A percentile compares a stretch with the other conserved stretches of the same genome.
These are phyloP conservation scores for Betula pendula DNA, from an alignment of 306 rosid species.

Conservation along the genomic window DNA sequence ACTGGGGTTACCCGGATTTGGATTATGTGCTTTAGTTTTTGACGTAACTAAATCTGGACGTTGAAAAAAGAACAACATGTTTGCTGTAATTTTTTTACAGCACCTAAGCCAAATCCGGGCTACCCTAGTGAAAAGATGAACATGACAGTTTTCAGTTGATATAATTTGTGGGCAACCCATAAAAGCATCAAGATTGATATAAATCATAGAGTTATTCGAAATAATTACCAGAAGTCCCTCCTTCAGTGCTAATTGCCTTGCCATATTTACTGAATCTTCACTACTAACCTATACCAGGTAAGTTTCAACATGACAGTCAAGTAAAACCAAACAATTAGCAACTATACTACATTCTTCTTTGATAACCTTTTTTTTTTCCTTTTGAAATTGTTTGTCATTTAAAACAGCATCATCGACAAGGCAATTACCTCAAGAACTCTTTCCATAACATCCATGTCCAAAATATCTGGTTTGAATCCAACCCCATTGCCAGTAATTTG, in stretches of 20 bases:
- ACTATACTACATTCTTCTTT: constrained; percentile 5
- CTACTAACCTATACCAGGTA: constrained; percentile 68
- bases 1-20: too few relatives aligned
- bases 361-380: background rate
- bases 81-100: too few relatives aligned
- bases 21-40: too few relatives aligned
- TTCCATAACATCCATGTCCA: constrained; percentile 95
- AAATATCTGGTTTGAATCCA: constrained; percentile 93
- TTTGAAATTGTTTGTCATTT: constrained; percentile 1
- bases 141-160: too few relatives aligned
- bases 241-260: constrained; percentile 78
- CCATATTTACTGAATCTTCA: constrained; percentile 92
- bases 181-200: background rate
- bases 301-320: constrained; percentile 21
- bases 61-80: too few relatives aligned
- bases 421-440: constrained; percentile 80
- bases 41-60: too few relatives aligned
- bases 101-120: too few relatives aligned
- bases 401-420: constrained; percentile 1
- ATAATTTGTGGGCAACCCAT: too few relatives aligned
- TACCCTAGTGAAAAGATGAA: too few relatives aligned
- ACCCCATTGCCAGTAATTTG: constrained; percentile 84
- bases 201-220: background rate
- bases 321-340: constrained; percentile 13
- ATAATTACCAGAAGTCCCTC: constrained; percentile 90